A percentile compares a stretch with the other conserved stretches of the same genome.
These are phyloP conservation scores for Kodamaea hsintzibuensis DNA, from an alignment of 805 yeast species.

Conservation along the genomic window DNA sequence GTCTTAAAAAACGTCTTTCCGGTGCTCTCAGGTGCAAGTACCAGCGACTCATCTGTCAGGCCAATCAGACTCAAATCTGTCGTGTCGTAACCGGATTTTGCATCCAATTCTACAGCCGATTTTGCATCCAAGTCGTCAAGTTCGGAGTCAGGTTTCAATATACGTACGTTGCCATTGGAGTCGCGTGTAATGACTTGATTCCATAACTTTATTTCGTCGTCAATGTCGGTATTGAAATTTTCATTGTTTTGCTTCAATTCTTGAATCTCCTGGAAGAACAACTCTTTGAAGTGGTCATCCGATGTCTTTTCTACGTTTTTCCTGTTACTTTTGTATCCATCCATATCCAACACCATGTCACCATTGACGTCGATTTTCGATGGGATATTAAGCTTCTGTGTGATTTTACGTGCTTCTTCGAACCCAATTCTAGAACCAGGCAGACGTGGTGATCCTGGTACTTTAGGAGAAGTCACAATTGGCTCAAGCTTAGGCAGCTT, in stretches of 20 bases:
- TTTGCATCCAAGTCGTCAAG: constrained; percentile 3
- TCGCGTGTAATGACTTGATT: constrained; percentile 51
- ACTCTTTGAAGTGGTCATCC: constrained; percentile 70
- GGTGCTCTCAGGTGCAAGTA: constrained; percentile 10
- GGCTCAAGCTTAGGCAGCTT: constrained; percentile 2
- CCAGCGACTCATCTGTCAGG: background rate
- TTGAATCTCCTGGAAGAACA: constrained; percentile 71
- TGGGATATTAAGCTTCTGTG: constrained; percentile 79
- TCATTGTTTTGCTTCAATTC: constrained; percentile 18
- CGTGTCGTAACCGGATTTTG: constrained; percentile 2
- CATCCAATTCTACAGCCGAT: background rate
- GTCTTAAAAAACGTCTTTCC: constrained; percentile 72
- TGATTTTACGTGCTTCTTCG: constrained; percentile 61
- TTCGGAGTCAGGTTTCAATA: constrained; percentile 23
- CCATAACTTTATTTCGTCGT: constrained; percentile 32
- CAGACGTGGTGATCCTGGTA: constrained; percentile 13
- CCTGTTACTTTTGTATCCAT: constrained; percentile 89
- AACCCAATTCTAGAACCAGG: constrained; percentile 42
- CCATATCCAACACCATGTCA: constrained; percentile 87
- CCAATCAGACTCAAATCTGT: constrained; percentile 2
- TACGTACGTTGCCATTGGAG: constrained; percentile 65
- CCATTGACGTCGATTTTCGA: constrained; percentile 87
- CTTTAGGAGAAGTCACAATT: background rate
- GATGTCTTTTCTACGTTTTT: constrained; percentile 67
- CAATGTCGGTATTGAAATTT: constrained; percentile 10